Percentiles rank a stretch among this genome's conserved stretches.
These are phyloP conservation scores for Triangularia verruculosa DNA, from an alignment of 2,329 filamentous ascomycete species.

Conservation along the genomic window DNA sequence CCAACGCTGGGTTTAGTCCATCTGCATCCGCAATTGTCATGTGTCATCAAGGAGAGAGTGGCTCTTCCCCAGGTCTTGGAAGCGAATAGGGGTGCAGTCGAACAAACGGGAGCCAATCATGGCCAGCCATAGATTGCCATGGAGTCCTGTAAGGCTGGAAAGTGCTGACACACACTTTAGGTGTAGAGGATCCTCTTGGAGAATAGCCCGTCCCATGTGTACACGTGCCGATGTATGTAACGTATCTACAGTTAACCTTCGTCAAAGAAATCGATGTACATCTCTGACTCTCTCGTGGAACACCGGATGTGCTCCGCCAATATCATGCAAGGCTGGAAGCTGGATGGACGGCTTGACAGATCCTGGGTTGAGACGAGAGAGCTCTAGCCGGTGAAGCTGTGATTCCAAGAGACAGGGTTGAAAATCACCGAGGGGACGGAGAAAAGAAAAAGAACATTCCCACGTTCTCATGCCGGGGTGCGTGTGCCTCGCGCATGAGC, in stretches of 20 bases:
- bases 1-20: constrained; percentile 14
- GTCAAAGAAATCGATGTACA: background rate
- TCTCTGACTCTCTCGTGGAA: background rate
- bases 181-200: constrained; percentile 1
- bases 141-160: constrained; percentile 20
- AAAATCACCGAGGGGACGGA: background rate
- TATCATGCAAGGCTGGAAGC: background rate
- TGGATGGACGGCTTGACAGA: too few species aligned
- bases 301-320: background rate
- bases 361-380: too few species aligned
- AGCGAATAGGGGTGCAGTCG: constrained; percentile 16
- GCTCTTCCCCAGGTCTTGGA: constrained; percentile 23
- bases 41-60: constrained; percentile 16
- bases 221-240: background rate
- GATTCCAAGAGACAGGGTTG: background rate
- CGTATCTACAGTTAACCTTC: background rate
- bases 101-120: constrained; percentile 19
- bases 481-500: background rate
- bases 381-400: background rate
- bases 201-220: background rate
- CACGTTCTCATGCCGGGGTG: background rate
- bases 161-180: constrained; percentile 17
- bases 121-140: background rate
- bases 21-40: constrained; percentile 17
- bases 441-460: background rate